Conservation (phyloP, 129 eudicot species). For the Apium graveolens region DNA sequence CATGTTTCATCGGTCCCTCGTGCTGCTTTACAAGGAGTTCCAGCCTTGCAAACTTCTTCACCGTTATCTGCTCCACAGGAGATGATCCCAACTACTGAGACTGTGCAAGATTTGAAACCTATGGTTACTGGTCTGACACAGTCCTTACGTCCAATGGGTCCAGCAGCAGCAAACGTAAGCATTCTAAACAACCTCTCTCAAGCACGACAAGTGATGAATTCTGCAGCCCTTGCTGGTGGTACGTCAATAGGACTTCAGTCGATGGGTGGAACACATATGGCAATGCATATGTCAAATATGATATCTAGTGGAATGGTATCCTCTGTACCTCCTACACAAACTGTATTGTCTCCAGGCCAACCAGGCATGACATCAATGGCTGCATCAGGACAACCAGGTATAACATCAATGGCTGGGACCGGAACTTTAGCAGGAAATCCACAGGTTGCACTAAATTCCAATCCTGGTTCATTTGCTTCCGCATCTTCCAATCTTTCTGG, state of each 20-base stretch:
- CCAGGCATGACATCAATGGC: neutral
- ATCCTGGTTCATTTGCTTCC: slow-evolving; percentile 52
- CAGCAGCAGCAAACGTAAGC: slow-evolving; percentile 48
- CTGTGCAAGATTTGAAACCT: slow-evolving; percentile 62
- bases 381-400: slow-evolving; percentile 64
- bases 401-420: slow-evolving; percentile 49
- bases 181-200: slow-evolving; percentile 74
- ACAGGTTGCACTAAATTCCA: slow-evolving; percentile 33
- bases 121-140: slow-evolving; percentile 45
- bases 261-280: slow-evolving; percentile 70
- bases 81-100: slow-evolving; percentile 42
- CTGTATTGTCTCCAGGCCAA: slow-evolving; percentile 25
- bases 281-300: slow-evolving; percentile 81
- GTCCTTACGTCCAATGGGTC: slow-evolving; percentile 53
- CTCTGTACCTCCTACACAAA: slow-evolving; percentile 59
- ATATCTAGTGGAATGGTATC: slow-evolving; percentile 87
- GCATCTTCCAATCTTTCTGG: slow-evolving; percentile 53
- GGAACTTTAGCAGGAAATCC: slow-evolving; percentile 40
- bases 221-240: slow-evolving; percentile 71
- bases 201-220: slow-evolving; percentile 54
- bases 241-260: slow-evolving; percentile 68
- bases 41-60: slow-evolving; percentile 71
- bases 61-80: slow-evolving; percentile 79
- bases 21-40: slow-evolving; percentile 54
- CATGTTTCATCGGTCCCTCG: slow-evolving; percentile 74